Base-by-base conservation (phyloP, 2,329 filamentous ascomycete species). In the Nemania bipapillata region DNA sequence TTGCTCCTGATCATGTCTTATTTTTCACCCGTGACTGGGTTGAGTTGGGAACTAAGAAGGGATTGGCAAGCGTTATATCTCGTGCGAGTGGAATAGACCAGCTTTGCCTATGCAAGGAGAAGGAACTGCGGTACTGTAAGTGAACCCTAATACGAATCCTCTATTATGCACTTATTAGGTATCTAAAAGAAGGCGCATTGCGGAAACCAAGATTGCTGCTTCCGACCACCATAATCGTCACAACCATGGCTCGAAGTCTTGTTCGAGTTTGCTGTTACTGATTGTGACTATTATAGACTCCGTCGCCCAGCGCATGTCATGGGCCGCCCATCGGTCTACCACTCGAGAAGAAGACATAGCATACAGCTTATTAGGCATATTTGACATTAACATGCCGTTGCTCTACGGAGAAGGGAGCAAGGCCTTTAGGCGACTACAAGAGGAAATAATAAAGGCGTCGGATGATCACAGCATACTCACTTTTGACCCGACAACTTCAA, bases 381-480 rank as follows among this genome's bases (percentile, higher is more conserved):
- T 66, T 15, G 32, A 40, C 17, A 63, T 66, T 12, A 63, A 63
- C 30, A 66, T 66, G 64, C 64, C 64, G 2, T 22, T 66, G 12
- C 52, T 66, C 6, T 66, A 66, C 15, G 64, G 64, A 1, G 64
- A 66, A 37, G 58, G 64, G 17, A 7, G 15, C 5, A 63, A 61
- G 22, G 64, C 64, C 2, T 66, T 66, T 26, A 12, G 45, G 26
- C 58, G 64, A 8, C 35, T 66, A 24, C 64, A 66, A 12, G 64
- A 66, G 4, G 64, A 66, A 24, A 66, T 66, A 22, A 53, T 49
- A 9, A 66, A 63, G 35, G 35, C 32, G 52, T 63, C 64, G 12
- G 59, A 66, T 30, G 64, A 66, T 17, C 64, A 66, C 37, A 66
- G 63, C 50, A 66, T 66, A 4, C 28, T 66, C 22, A 52, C 57